Percentiles rank a stretch among this genome's conserved stretches.
Evolutionary conservation across 1,139 yeast genomes (phyloP).

Genomic region (Blastobotrys elegans): DNA sequence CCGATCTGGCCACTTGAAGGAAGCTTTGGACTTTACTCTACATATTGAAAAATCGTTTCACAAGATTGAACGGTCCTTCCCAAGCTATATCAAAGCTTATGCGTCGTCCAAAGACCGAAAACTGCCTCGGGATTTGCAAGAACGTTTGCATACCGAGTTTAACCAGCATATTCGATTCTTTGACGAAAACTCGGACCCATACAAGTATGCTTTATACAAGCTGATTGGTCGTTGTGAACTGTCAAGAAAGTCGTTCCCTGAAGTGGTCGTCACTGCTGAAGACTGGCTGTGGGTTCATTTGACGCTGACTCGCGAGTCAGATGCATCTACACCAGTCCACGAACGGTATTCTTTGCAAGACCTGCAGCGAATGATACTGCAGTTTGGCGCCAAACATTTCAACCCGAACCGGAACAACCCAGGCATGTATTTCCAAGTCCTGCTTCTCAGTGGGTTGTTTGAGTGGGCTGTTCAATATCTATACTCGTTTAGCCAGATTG

Average conservation of each 20-base stretch:
- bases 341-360: constrained; percentile 71
- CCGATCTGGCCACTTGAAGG: constrained; percentile 76
- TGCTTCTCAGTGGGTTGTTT: constrained; percentile 72
- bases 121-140: constrained; percentile 63
- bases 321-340: constrained; percentile 47
- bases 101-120: constrained; percentile 52
- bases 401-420: constrained; percentile 61
- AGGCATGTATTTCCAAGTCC: constrained; percentile 63
- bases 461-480: constrained; percentile 76
- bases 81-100: constrained; percentile 69
- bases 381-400: constrained; percentile 72
- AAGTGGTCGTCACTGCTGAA: constrained; percentile 73
- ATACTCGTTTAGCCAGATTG: constrained; percentile 66
- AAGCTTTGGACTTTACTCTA: constrained; percentile 60
- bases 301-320: constrained; percentile 59
- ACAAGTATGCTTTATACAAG: constrained; percentile 84
- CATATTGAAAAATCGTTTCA: constrained; percentile 58
- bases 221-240: constrained; percentile 88
- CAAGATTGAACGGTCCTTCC: constrained; percentile 81
- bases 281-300: constrained; percentile 98
- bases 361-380: constrained; percentile 65
- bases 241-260: constrained; percentile 68
- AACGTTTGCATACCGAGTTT: constrained; percentile 73
- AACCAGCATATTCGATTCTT: constrained; percentile 74
- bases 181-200: constrained; percentile 71